Conservation (phyloP, 2,329 filamentous ascomycete genomes). For the Leptographium radiaticola region DNA sequence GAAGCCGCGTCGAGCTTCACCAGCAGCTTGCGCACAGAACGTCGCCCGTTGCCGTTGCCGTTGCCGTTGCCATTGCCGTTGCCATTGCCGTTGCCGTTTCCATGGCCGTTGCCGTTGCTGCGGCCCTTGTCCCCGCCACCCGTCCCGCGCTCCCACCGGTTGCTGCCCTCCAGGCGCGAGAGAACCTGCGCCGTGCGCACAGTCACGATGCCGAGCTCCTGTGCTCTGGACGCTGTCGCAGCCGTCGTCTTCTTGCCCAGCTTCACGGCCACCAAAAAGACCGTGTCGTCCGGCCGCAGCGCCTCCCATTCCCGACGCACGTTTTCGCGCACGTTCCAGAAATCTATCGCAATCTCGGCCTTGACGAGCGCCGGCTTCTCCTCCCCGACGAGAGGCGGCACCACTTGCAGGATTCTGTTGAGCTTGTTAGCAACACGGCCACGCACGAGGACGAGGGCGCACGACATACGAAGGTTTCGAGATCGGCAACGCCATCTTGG, state of each 20-base stretch:
- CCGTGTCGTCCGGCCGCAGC: slow-evolving; percentile 72
- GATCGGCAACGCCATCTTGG: slow-evolving; percentile 84
- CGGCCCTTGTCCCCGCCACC: slow-evolving; percentile 29
- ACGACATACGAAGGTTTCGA: slow-evolving; percentile 52
- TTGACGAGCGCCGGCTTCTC: slow-evolving; percentile 71
- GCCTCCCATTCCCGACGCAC: slow-evolving; percentile 82
- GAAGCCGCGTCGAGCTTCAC: slow-evolving; percentile 68
- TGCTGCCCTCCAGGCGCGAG: slow-evolving; percentile 72
- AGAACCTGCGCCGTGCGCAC: slow-evolving; percentile 77
- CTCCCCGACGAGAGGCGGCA: slow-evolving; percentile 71
- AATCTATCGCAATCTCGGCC: slow-evolving; percentile 75
- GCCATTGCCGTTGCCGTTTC: slow-evolving; percentile 35
- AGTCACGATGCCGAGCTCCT: slow-evolving; percentile 53
- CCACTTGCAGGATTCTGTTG: slow-evolving; percentile 64
- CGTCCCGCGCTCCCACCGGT: slow-evolving; percentile 34
- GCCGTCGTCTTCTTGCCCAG: slow-evolving; percentile 33
- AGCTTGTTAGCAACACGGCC: not conserved
- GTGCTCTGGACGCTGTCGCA: slow-evolving; percentile 33
- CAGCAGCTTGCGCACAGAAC: slow-evolving; percentile 55
- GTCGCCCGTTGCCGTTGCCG: slow-evolving; percentile 41
- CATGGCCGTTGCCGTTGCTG: slow-evolving; percentile 14
- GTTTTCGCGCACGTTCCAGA: slow-evolving; percentile 63
- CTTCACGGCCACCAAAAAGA: slow-evolving; percentile 74
- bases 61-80: slow-evolving; percentile 35
- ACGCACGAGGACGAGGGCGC: not conserved